phyloP scores from a whole-genome alignment of 192 early-diverging fungal genomes.

The Coemansia javaensis region DNA sequence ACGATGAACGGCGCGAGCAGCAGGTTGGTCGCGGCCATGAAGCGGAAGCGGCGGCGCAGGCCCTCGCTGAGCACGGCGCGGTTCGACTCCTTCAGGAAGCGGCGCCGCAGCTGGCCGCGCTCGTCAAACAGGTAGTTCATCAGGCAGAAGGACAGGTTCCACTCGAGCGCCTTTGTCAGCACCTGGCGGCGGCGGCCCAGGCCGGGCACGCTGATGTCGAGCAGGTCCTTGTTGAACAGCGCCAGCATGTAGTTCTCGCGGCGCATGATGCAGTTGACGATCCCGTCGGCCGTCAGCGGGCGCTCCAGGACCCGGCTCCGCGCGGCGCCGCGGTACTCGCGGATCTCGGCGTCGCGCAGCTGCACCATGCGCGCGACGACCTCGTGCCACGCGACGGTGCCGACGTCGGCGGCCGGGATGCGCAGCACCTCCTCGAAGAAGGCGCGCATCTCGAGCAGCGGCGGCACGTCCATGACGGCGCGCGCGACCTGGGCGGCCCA shows the following conservation, averaged over 20 bases:
- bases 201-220: conserved; percentile 72
- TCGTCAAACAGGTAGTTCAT: conserved; percentile 86
- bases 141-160: conserved; percentile 85
- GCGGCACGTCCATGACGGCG: conserved; percentile 64
- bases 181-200: conserved; percentile 53
- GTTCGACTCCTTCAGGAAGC: conserved; percentile 72
- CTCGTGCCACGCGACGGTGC: conserved; percentile 81
- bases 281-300: conserved; percentile 63
- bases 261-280: conserved; percentile 94
- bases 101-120: conserved; percentile 71
- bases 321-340: conserved; percentile 46
- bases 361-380: conserved; percentile 70
- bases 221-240: conserved; percentile 86
- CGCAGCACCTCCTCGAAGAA: conserved; percentile 79
- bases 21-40: conserved; percentile 83
- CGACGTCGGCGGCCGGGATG: conserved; percentile 73
- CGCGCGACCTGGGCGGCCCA: conserved; percentile 73
- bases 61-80: conserved; percentile 61
- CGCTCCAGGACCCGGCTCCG: conserved; percentile 48
- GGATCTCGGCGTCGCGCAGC: conserved; percentile 63
- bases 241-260: conserved; percentile 97
- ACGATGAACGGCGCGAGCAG: conserved; percentile 85
- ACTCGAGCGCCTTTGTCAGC: conserved; percentile 86
- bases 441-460: conserved; percentile 73
- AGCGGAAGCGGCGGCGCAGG: conserved; percentile 71